Percentiles rank a stretch among this genome's conserved stretches.
Evolutionary conservation across 768 basidiomycete species (phyloP).

Genomic region (Pisolithus orientalis): DNA sequence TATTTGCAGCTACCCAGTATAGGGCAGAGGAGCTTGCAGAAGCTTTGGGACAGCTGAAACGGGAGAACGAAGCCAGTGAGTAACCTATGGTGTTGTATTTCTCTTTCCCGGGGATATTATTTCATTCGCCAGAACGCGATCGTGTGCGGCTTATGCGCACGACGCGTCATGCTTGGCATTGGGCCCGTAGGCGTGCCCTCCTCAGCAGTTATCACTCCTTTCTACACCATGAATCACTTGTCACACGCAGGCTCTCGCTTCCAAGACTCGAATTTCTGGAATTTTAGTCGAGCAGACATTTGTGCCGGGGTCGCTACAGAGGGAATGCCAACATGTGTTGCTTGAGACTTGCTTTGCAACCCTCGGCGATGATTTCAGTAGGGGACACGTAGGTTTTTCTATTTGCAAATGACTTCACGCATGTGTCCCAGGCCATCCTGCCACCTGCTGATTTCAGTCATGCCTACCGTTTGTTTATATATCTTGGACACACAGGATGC

Average conservation of each 20-base stretch:
- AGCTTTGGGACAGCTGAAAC: conserved; percentile 43
- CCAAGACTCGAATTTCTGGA: conserved; percentile 38
- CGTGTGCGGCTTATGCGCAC: conserved; percentile 52
- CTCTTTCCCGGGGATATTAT: not conserved
- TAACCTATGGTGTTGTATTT: not conserved
- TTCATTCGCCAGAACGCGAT: conserved; percentile 45
- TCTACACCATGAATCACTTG: conserved; percentile 11
- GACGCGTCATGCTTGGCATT: conserved; percentile 21
- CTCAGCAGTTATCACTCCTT: conserved; percentile 25
- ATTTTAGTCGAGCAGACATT: conserved; percentile 42
- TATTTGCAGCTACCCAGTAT: conserved; percentile 40
- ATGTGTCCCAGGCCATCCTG: conserved; percentile 32
- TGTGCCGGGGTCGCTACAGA: conserved; percentile 49
- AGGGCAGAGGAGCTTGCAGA: conserved; percentile 46
- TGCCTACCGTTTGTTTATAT: conserved; percentile 49
- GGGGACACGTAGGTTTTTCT: conserved; percentile 16
- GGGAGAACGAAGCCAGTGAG: conserved; percentile 61
- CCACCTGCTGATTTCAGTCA: conserved; percentile 51
- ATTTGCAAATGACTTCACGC: not conserved
- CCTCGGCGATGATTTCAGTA: conserved; percentile 42
- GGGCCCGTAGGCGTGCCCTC: conserved; percentile 21
- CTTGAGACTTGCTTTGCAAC: conserved; percentile 49
- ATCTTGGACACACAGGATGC: conserved; percentile 34
- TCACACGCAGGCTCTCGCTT: conserved; percentile 6
- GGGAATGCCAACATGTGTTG: conserved; percentile 49